Base-by-base conservation (phyloP, 148 eudicot species). In the Agrostemma githago region DNA sequence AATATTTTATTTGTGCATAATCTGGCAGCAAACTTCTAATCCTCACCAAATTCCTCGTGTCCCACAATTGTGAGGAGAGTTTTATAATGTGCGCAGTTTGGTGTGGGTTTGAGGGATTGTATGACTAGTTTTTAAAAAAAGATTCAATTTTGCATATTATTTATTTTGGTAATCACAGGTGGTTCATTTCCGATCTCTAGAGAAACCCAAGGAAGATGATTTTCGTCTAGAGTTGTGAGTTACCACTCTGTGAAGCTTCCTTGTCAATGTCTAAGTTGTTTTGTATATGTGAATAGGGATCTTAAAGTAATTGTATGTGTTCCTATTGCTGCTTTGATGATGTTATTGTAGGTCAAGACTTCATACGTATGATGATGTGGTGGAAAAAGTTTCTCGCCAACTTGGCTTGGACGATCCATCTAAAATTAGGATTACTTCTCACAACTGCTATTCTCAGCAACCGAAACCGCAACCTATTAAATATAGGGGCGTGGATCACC, bases 401-500 rank as follows among this genome's bases (percentile, higher is more conserved):
- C 90, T 93, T 85, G 87, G 84, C 73, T 78, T 93, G 91, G 89
- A 86, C 53, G 98, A 93, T 83, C 89, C 98, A 74, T 89, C 97
- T 3, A 93, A 93, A 82, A 85, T 93, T 59, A 89, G 98, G 82
- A 92, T 93, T 82, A 91, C 98, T 60, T 82, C 98, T 79, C 98
- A 93, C 79, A 93, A 93, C 76, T 91, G 97, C 74, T 93, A 91
- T 85, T 89, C 97, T 67, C 97, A 93, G 82, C 98, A 91, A 74
- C 98, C 98, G 68, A 93, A 93, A 74, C 98, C 98, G 42, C 97
- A 93, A 77, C 98, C 95, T 46, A 93, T 93, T 48, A 91, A 88
- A 76, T 93, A 93, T 58, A 85, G 98, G 17, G 98, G 90, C 17
- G 91, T 85, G 76, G 98, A 91, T 74, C 91, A 79, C 84, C 83